Percentiles rank a stretch among this genome's conserved stretches.
phyloP scores from a whole-genome alignment of 352 stramenopile genomes.

The Globisporangium nunn region DNA sequence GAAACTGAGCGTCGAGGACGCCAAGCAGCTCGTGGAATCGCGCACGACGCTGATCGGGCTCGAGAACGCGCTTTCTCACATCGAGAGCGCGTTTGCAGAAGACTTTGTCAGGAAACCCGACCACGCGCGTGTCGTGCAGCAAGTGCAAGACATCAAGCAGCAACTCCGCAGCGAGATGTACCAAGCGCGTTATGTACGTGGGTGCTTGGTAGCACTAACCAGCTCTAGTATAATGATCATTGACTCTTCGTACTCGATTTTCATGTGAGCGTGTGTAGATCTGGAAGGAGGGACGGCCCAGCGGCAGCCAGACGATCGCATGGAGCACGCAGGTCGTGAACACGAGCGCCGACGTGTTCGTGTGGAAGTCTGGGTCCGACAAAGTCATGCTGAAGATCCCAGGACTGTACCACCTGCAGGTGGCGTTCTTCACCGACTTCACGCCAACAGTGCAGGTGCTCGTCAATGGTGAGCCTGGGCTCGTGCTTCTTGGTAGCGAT shows the following conservation, averaged over 20 bases:
- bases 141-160: slow-evolving; percentile 36
- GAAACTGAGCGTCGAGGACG: slow-evolving; percentile 30
- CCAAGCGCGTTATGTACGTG: slow-evolving; percentile 72
- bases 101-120: slow-evolving; percentile 24
- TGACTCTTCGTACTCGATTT: not conserved
- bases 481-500: slow-evolving; percentile 11
- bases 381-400: slow-evolving; percentile 41
- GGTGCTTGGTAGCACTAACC: slow-evolving; percentile 7
- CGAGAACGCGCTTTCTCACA: slow-evolving; percentile 13
- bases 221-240: too few species aligned
- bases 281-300: slow-evolving; percentile 59
- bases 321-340: slow-evolving; percentile 71
- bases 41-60: slow-evolving; percentile 20
- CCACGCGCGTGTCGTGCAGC: slow-evolving; percentile 20
- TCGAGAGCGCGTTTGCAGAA: slow-evolving; percentile 9
- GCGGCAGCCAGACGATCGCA: slow-evolving; percentile 38
- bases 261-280: slow-evolving; percentile 23
- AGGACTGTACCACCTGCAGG: slow-evolving; percentile 64
- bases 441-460: slow-evolving; percentile 43
- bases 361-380: slow-evolving; percentile 50
- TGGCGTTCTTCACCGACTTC: slow-evolving; percentile 61
- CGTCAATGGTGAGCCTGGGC: slow-evolving; percentile 52
- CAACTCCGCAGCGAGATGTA: slow-evolving; percentile 67
- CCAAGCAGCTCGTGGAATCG: slow-evolving; percentile 22
- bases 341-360: slow-evolving; percentile 57